These are phyloP conservation scores for Ganoderma boninense DNA, from an alignment of 1,284 basidiomycete genomes.

Conservation along the genomic window DNA sequence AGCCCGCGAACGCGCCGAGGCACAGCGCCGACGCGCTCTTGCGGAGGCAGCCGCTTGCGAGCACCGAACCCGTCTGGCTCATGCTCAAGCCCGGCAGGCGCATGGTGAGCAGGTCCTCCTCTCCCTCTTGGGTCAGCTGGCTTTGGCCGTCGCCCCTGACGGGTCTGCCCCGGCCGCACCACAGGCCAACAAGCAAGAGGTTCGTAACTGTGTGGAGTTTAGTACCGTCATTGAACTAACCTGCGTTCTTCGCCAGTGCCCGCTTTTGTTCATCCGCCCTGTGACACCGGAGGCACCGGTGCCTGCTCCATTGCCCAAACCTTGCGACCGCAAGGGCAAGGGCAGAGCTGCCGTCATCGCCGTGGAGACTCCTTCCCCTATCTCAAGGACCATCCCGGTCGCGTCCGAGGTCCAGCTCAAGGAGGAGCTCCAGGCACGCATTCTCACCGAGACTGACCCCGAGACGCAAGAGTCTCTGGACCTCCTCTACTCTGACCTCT, in stretches of 20 bases:
- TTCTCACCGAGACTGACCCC: constrained; percentile 26
- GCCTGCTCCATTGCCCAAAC: background rate
- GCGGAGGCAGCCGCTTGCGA: constrained; percentile 23
- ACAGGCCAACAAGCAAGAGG: constrained; percentile 7
- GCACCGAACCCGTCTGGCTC: constrained; percentile 16
- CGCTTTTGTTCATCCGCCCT: background rate
- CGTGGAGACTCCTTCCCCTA: background rate
- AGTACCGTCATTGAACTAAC: background rate
- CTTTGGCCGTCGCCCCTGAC: background rate
- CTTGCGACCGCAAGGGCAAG: constrained; percentile 30
- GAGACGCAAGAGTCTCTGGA: constrained; percentile 28
- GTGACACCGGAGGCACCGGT: background rate
- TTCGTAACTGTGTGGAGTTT: background rate
- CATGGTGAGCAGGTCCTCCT: constrained; percentile 17
- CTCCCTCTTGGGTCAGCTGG: constrained; percentile 16
- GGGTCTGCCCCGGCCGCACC: background rate
- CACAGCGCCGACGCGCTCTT: constrained; percentile 21
- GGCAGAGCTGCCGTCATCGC: constrained; percentile 22
- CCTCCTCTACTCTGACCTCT: constrained; percentile 29
- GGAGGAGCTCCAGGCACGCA: constrained; percentile 28
- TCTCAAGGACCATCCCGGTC: background rate
- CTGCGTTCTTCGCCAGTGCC: too few species aligned
- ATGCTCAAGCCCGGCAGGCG: constrained; percentile 5
- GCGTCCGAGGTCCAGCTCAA: constrained; percentile 15
- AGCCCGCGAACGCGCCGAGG: constrained; percentile 27